These are phyloP conservation scores for Chamaecrista fasciculata DNA, from an alignment of 306 rosid genomes.

Conservation along the genomic window DNA sequence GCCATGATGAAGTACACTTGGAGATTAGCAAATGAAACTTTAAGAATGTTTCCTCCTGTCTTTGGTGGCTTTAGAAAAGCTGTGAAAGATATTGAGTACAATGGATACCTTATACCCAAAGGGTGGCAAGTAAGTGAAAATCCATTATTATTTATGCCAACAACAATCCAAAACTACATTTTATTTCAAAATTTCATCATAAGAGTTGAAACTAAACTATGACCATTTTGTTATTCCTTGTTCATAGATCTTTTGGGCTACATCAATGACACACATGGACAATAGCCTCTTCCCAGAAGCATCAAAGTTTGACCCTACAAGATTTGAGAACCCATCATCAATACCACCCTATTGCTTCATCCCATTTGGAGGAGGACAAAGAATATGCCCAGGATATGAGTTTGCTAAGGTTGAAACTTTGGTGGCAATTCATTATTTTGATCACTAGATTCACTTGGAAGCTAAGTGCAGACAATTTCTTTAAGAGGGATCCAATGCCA, in stretches of 20 bases:
- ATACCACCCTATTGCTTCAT: constrained; percentile 59
- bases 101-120: constrained; percentile 66
- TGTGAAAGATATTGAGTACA: constrained; percentile 51
- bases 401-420: constrained; percentile 65
- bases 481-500: constrained; percentile 59
- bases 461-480: constrained; percentile 49
- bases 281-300: constrained; percentile 54
- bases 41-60: constrained; percentile 63
- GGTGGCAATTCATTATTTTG: constrained; percentile 59
- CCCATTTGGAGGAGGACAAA: constrained; percentile 70
- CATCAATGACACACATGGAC: constrained; percentile 74
- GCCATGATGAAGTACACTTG: constrained; percentile 84
- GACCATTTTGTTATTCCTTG: neutral
- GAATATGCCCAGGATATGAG: constrained; percentile 73
- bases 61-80: constrained; percentile 63
- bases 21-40: constrained; percentile 71
- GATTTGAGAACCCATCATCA: constrained; percentile 60
- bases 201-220: too few relatives aligned
- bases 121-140: constrained; percentile 84
- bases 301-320: constrained; percentile 65
- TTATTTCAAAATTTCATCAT: neutral
- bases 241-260: constrained; percentile 66
- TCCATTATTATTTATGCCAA: neutral
- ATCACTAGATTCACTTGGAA: constrained; percentile 72
- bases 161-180: too few relatives aligned